These are phyloP conservation scores for Populus trichocarpa DNA, from an alignment of 441 rosid species.

Conservation along the genomic window DNA sequence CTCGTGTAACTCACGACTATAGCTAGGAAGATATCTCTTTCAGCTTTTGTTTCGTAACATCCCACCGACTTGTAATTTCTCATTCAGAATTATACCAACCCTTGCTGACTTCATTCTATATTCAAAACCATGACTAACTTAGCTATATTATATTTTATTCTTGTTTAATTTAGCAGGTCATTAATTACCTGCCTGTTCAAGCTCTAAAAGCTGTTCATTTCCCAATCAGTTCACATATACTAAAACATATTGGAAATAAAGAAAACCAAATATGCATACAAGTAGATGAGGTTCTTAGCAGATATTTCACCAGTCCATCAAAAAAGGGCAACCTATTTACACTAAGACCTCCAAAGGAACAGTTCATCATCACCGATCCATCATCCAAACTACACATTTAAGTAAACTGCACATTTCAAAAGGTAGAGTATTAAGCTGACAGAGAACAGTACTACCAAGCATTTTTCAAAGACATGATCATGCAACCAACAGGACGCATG, in stretches of 20 bases:
- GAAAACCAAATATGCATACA: neutral
- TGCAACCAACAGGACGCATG: conserved; percentile 1
- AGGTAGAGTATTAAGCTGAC: conserved; percentile 5
- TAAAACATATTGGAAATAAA: neutral
- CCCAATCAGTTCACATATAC: neutral
- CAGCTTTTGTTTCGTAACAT: neutral
- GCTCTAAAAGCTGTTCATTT: neutral
- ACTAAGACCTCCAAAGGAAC: neutral
- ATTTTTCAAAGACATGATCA: conserved; percentile 1
- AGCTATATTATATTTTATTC: neutral
- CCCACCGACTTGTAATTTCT: neutral
- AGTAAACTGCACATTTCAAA: neutral
- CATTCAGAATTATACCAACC: no score
- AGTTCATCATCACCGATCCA: conserved; percentile 1
- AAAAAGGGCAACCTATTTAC: neutral
- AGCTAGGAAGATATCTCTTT: neutral
- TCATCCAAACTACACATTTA: conserved; percentile 1
- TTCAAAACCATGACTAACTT: no score
- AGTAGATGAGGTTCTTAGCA: neutral
- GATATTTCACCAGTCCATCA: neutral
- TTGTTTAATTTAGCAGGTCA: neutral
- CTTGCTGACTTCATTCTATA: no score
- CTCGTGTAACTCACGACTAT: neutral
- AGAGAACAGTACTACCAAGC: conserved; percentile 5
- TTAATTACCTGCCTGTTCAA: neutral